Evolutionary conservation across 108 stramenopile genomes (phyloP).

Genomic region (Seminavis robusta): DNA sequence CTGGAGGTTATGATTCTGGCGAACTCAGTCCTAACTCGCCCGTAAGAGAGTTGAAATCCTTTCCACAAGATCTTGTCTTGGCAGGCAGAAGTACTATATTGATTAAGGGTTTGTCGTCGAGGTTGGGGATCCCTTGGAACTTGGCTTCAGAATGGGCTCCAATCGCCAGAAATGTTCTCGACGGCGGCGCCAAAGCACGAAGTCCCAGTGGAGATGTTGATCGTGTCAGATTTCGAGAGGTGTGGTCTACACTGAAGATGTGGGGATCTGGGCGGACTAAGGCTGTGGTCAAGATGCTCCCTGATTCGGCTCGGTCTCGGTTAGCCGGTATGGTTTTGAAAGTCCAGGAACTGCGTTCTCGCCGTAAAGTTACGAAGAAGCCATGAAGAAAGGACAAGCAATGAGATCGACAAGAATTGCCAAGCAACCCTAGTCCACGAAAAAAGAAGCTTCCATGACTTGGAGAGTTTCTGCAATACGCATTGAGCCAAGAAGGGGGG

Average conservation of each 20-base stretch:
- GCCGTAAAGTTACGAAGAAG: too few relatives aligned
- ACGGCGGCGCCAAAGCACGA: background rate
- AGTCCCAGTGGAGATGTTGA: constrained; percentile 3
- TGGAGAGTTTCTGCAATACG: too few relatives aligned
- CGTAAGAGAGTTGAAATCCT: constrained; percentile 84
- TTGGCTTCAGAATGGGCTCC: constrained; percentile 82
- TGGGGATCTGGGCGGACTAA: constrained; percentile 69
- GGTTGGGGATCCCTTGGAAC: constrained; percentile 86
- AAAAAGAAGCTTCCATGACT: too few relatives aligned
- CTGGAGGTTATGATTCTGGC: constrained; percentile 87
- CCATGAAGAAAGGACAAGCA: constrained; percentile 3
- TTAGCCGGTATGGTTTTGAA: constrained; percentile 50
- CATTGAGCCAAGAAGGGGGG: too few relatives aligned
- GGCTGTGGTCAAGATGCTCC: constrained; percentile 44
- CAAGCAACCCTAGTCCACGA: too few relatives aligned
- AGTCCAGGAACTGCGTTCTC: constrained; percentile 46
- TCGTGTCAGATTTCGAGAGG: constrained; percentile 62
- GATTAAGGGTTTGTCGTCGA: constrained; percentile 87
- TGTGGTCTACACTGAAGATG: constrained; percentile 36
- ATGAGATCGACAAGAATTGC: too few relatives aligned
- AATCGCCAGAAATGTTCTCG: constrained; percentile 57
- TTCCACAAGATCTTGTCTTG: constrained; percentile 93
- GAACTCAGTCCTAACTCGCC: constrained; percentile 88
- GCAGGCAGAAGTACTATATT: constrained; percentile 90
- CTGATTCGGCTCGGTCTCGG: constrained; percentile 51